Percentiles rank a stretch among this genome's conserved stretches.
phyloP scores from a whole-genome alignment of 2,329 filamentous ascomycete species.

The Aspergillus pseudoterreus region DNA sequence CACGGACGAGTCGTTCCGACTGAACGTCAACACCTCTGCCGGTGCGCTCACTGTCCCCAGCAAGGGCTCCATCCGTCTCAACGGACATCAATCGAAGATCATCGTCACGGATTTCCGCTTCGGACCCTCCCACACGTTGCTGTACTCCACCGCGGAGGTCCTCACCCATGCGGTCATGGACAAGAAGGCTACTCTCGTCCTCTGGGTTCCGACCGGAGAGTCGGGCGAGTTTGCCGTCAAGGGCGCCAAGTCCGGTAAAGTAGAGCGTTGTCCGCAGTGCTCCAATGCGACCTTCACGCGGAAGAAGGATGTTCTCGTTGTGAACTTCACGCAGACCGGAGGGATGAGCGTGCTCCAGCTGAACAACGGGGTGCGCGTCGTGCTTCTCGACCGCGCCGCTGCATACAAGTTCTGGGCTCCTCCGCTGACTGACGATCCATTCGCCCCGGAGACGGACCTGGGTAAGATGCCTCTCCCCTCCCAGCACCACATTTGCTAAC shows the following conservation, averaged over 20 bases:
- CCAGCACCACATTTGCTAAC: not conserved
- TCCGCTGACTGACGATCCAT: constrained; percentile 46
- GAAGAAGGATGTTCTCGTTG: constrained; percentile 39
- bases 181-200: constrained; percentile 43
- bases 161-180: constrained; percentile 51
- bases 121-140: constrained; percentile 44
- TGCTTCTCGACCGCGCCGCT: constrained; percentile 52
- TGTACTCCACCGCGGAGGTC: constrained; percentile 57
- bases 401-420: constrained; percentile 59
- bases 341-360: constrained; percentile 49
- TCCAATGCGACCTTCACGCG: constrained; percentile 42
- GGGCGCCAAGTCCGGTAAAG: constrained; percentile 33
- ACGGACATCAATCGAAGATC: constrained; percentile 61
- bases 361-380: constrained; percentile 46
- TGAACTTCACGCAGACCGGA: constrained; percentile 48
- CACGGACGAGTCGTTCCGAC: constrained; percentile 51
- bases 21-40: constrained; percentile 54
- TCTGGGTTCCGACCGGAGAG: constrained; percentile 55
- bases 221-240: constrained; percentile 53
- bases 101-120: constrained; percentile 58
- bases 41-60: constrained; percentile 55
- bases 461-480: constrained; percentile 24
- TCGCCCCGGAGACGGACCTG: constrained; percentile 44
- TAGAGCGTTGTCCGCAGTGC: constrained; percentile 39
- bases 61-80: constrained; percentile 48